These are phyloP conservation scores for Cetraspora pellucida DNA, from an alignment of 192 early-diverging fungal genomes.

Conservation along the genomic window DNA sequence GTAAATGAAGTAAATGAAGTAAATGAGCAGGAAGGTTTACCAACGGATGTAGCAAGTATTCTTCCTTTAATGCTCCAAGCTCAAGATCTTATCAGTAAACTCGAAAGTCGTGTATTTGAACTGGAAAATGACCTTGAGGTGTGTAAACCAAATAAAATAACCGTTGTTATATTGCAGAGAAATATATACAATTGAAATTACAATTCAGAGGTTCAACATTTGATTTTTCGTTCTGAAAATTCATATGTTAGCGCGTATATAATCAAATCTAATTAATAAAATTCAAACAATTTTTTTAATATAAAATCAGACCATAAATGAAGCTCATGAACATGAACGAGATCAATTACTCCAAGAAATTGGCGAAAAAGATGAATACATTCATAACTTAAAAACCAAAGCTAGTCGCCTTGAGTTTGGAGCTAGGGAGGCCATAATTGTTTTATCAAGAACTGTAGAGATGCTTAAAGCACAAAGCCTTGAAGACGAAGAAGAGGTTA, in stretches of 20 bases:
- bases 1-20: not conserved
- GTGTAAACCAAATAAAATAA: not conserved
- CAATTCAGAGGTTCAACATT: no score
- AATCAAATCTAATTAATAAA: not conserved
- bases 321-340: slow-evolving; percentile 51
- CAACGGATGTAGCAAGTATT: slow-evolving; percentile 23
- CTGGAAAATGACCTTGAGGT: slow-evolving; percentile 44
- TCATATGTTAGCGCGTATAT: no score
- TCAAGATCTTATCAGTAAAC: slow-evolving; percentile 47
- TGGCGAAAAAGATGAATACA: slow-evolving; percentile 51
- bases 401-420: slow-evolving; percentile 48
- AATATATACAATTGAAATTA: no score
- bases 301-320: slow-evolving; percentile 44
- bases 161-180: no score
- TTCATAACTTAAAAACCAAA: slow-evolving; percentile 48
- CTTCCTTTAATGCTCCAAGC: slow-evolving; percentile 50
- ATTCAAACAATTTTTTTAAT: not conserved
- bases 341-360: slow-evolving; percentile 49
- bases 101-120: slow-evolving; percentile 50
- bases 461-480: slow-evolving; percentile 28
- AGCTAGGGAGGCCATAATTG: slow-evolving; percentile 47
- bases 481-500: slow-evolving; percentile 29
- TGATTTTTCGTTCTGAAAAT: no score
- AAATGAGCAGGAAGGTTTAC: slow-evolving; percentile 1
- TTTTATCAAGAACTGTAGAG: slow-evolving; percentile 38